These are phyloP conservation scores for Porphyrellus cyaneotinctus DNA, from an alignment of 768 basidiomycete genomes.

Conservation along the genomic window DNA sequence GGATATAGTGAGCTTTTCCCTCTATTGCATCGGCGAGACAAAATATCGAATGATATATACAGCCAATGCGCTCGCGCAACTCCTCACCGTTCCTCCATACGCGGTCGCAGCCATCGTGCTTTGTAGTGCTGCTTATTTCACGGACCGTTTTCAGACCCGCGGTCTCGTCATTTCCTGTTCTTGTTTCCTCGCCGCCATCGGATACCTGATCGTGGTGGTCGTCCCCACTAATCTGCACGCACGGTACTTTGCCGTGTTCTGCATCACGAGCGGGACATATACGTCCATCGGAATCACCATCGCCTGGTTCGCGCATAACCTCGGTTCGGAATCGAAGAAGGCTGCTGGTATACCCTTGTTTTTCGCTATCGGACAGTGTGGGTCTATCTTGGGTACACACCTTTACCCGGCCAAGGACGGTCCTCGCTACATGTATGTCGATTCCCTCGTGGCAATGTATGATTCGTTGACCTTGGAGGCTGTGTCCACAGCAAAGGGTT, in stretches of 20 bases:
- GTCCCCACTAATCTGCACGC: slow-evolving; percentile 52
- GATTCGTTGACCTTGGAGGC: background rate
- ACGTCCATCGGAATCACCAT: slow-evolving; percentile 70
- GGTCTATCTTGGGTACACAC: slow-evolving; percentile 72
- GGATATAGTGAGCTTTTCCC: slow-evolving; percentile 55
- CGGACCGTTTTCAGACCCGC: slow-evolving; percentile 65
- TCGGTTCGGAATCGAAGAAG: slow-evolving; percentile 74
- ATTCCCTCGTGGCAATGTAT: background rate
- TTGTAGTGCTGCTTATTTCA: slow-evolving; percentile 51
- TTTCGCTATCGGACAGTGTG: slow-evolving; percentile 78
- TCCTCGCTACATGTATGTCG: slow-evolving; percentile 59
- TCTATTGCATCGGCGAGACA: background rate
- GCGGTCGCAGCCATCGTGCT: slow-evolving; percentile 66
- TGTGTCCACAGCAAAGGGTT: slow-evolving; percentile 43
- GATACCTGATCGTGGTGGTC: slow-evolving; percentile 61
- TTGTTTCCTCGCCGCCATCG: slow-evolving; percentile 31
- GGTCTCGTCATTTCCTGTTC: slow-evolving; percentile 36
- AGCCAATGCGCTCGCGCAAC: slow-evolving; percentile 65
- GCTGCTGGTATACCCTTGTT: slow-evolving; percentile 75
- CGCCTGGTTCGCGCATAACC: slow-evolving; percentile 77
- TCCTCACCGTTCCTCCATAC: slow-evolving; percentile 81
- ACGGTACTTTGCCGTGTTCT: slow-evolving; percentile 77
- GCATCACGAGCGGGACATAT: slow-evolving; percentile 73
- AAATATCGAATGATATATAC: background rate
- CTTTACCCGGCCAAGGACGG: slow-evolving; percentile 62